Base-by-base conservation (phyloP, 1,139 yeast genomes). In the Zygosaccharomyces pseudobailii region DNA sequence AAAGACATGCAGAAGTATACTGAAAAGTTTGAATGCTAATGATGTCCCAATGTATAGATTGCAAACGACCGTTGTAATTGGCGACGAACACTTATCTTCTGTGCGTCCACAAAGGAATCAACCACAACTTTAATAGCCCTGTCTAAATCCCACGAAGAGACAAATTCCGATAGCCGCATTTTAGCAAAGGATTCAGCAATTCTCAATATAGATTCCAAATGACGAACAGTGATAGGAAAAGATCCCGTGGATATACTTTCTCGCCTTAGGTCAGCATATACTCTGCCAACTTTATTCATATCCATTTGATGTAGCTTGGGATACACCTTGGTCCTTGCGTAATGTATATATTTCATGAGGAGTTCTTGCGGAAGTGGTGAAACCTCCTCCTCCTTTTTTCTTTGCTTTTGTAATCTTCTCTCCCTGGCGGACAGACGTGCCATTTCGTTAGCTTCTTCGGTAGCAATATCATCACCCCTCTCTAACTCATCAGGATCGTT, bases 201-300 rank as follows among this genome's bases (percentile, higher is more conserved):
- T 71, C 99, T 84, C 53, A 92, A 76, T 52, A 92, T 90, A 62
- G 96, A 85, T 71, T 92, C 99, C 67, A 92, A 79, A 68, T 92
- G 98, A 75, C 99, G 92, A 42, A 92, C 97, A 0, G 99, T 92
- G 59, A 92, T 90, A 3, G 98, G 98, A 76, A 90, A 89, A 0
- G 97, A 88, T 0, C 96, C 97, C 0, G 97, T 92, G 3, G 87
- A 80, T 44, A 87, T 79, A 38, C 95, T 84, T 66, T 92, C 97
- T 53, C 87, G 78, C 72, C 99, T 82, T 63, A 92, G 76, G 63
- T 92, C 97, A 2, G 96, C 95, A 69, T 92, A 92, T 1, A 94
- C 95, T 55, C 82, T 75, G 5, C 96, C 80, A 35, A 94, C 95
- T 66, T 94, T 90, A 65, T 89, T 97, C 80, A 84, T 85, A 66